Base-by-base conservation (phyloP, 179 eudicot genomes). In the Carnegiea gigantea region DNA sequence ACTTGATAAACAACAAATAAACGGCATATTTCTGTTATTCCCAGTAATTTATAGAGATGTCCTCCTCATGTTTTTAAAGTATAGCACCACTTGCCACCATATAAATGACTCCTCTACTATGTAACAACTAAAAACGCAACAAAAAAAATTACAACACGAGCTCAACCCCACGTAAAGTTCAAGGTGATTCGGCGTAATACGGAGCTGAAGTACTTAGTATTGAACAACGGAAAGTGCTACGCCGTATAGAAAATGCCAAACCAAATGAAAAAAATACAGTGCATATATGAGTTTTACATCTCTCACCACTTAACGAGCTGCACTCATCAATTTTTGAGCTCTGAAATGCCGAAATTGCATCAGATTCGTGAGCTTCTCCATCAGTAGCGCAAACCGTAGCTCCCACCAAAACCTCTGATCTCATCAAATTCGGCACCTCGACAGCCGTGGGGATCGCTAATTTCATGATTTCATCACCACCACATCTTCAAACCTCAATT, bases 331-430 rank as follows among this genome's bases (percentile, higher is more conserved):
- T 79, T 80, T 88, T 86, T 15, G 87, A 60, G 21, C 75, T 28
- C 76, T 73, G 75, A 78, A 84, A 77, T 11, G 67, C 36, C 44
- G 88, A 79, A 70, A 84, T 70, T 17, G 74, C 78, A 36, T 84
- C 91, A 1, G 84, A 75, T 68, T 88, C 87, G 17, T 84, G 79
- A 65, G 44, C 82, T 51, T 86, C 72, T 17, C 46, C 87, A 62
- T 76, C 91, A 40, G 75, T 79, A 43, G 73, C 86, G 24, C 77
- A 80, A 73, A 81, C 88, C 79, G 86, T 85, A 82, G 67, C 84
- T 68, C 85, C 86, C 26, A 87, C 89, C 20, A 84, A 79, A 73
- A 86, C 90, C 68, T 90, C 92, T 59, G 95, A 89, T 83, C 92
- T 90, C 93, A 93, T 88, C 86, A 90, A 84, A 81, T 87, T 86